A percentile compares a stretch with the other conserved stretches of the same genome.
These are phyloP conservation scores for Blastobotrys proliferans DNA, from an alignment of 1,139 yeast species.

Conservation along the genomic window DNA sequence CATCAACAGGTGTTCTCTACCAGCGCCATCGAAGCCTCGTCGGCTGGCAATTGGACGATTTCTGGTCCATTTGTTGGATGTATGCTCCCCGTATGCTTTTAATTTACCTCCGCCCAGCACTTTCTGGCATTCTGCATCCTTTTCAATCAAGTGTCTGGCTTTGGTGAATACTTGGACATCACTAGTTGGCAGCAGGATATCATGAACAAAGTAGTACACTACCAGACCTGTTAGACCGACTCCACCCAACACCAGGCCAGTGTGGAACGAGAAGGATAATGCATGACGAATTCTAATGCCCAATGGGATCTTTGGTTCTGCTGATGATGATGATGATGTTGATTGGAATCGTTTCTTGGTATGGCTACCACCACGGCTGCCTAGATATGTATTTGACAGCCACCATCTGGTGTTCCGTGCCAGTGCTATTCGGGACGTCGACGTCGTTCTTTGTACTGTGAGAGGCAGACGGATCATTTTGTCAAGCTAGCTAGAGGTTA, in stretches of 20 bases:
- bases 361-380: background rate
- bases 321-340: too few relatives aligned
- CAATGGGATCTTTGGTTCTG: conserved; percentile 12
- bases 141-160: conserved; percentile 72
- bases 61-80: conserved; percentile 77
- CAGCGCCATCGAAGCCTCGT: conserved; percentile 53
- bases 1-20: conserved; percentile 78
- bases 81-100: conserved; percentile 74
- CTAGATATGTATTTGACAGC: too few relatives aligned
- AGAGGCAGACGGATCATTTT: too few relatives aligned
- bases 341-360: too few relatives aligned
- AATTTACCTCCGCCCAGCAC: conserved; percentile 57
- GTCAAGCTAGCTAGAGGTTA: too few relatives aligned
- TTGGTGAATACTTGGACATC: conserved; percentile 87
- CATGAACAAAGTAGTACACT: conserved; percentile 69
- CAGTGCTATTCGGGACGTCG: too few relatives aligned
- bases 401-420: too few relatives aligned
- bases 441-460: too few relatives aligned
- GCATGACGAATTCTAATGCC: conserved; percentile 18
- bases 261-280: conserved; percentile 47
- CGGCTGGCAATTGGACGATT: conserved; percentile 72
- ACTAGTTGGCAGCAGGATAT: conserved; percentile 81
- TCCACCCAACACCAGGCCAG: conserved; percentile 52
- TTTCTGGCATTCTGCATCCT: conserved; percentile 57
- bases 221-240: conserved; percentile 60